Conservation (phyloP, 2,329 filamentous ascomycete species). For the Chaetomium strumarium region DNA sequence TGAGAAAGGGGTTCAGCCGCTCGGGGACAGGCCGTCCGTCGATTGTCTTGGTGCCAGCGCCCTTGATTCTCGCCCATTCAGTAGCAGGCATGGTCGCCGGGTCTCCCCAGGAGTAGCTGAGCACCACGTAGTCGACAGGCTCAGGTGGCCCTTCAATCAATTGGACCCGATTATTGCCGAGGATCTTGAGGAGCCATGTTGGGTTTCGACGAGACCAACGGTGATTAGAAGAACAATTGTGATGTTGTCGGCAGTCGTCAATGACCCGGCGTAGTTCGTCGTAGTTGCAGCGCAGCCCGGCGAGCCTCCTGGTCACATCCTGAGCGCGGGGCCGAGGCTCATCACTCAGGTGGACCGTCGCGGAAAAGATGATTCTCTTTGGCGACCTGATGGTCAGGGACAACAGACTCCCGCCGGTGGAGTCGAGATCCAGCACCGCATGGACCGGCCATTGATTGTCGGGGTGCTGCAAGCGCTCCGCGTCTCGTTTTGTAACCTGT, state of each 20-base stretch:
- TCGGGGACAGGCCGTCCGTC: slow-evolving; percentile 23
- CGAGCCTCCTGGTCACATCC: slow-evolving; percentile 2
- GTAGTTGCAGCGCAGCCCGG: slow-evolving; percentile 18
- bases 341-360: slow-evolving; percentile 16
- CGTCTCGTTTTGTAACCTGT: slow-evolving; percentile 21
- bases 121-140: slow-evolving; percentile 23
- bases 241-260: slow-evolving; percentile 21
- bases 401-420: slow-evolving; percentile 13
- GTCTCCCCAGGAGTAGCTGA: slow-evolving; percentile 28
- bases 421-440: slow-evolving; percentile 14
- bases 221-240: slow-evolving; percentile 24
- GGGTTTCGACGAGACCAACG: slow-evolving; percentile 25
- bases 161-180: slow-evolving; percentile 11
- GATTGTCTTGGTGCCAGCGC: slow-evolving; percentile 21
- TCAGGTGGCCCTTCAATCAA: slow-evolving; percentile 15
- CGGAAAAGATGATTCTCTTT: slow-evolving; percentile 11
- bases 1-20: slow-evolving; percentile 18
- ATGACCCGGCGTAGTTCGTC: slow-evolving; percentile 18
- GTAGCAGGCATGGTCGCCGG: slow-evolving; percentile 20
- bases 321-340: neutral
- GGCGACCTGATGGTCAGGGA: slow-evolving; percentile 15
- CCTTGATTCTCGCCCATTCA: slow-evolving; percentile 25
- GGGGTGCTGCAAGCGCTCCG: slow-evolving; percentile 12
- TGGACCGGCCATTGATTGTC: slow-evolving; percentile 20
- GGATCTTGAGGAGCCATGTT: slow-evolving; percentile 25